Evolutionary conservation across 2,329 filamentous ascomycete genomes (phyloP), one percentile per base, ranked within the genome.

Genomic region (Cercospora janseana): DNA sequence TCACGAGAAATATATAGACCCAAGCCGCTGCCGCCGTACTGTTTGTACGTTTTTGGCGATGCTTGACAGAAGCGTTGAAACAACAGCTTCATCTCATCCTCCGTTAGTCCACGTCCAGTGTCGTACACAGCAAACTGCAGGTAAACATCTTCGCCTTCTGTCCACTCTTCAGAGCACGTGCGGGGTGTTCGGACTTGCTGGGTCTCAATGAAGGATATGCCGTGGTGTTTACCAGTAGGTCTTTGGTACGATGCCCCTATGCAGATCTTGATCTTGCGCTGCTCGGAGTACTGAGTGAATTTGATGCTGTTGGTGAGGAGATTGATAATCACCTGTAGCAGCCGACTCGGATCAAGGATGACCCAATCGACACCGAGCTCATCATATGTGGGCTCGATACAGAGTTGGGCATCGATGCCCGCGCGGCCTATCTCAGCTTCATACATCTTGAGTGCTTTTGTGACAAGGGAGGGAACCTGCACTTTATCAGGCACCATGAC

Each of bases 221-320:
- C 64, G 34, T 64, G 63, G 24, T 64, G 61, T 23, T 58, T 59
- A 7, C 65, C 68, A 1, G 49, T 52, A 0, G 71, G 71, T 43
- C 59, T 61, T 23, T 63, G 56, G 20, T 57, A 54, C 1, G 60
- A 65, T 8, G 69, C 72, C 9, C 70, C 69, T 6, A 70, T 63
- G 10, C 61, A 66, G 7, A 76, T 66, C 0, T 62, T 66, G 43
- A 76, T 70, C 9, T 57, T 59, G 0, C 70, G 68, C 3, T 57
- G 54, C 2, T 62, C 42, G 1, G 65, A 63, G 16, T 66, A 59
- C 29, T 72, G 69, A 1, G 73, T 73, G 54, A 75, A 75, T 46
- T 75, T 75, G 62, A 75, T 72, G 0, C 70, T 68, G 41, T 75
- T 75, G 6, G 72, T 74, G n/a, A 75, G 64, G 2, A 75, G 62